A percentile compares a stretch with the other conserved stretches of the same genome.
phyloP scores from a whole-genome alignment of 192 early-diverging fungal genomes.

The Rhizophagus clarus region DNA sequence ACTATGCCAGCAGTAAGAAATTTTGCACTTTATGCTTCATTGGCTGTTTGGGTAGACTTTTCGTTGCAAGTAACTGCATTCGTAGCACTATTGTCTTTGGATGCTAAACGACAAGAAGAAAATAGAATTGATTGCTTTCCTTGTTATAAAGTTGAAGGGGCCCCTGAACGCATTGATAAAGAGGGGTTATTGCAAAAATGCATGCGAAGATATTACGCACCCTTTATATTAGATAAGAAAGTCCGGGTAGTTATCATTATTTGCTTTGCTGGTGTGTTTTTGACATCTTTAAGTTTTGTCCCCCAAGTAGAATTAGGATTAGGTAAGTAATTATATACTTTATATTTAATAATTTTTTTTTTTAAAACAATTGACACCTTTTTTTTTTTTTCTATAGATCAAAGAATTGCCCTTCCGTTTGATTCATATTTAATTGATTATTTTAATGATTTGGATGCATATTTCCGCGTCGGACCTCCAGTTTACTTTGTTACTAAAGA shows the following conservation, averaged over 20 bases:
- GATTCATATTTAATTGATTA: slow-evolving; percentile 68
- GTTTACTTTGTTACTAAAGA: slow-evolving; percentile 65
- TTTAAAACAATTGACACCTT: too few relatives aligned
- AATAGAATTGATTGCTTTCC: slow-evolving; percentile 57
- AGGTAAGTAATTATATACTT: slow-evolving; percentile 32
- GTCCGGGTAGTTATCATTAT: slow-evolving; percentile 47
- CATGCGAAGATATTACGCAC: slow-evolving; percentile 56
- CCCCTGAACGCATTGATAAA: slow-evolving; percentile 45
- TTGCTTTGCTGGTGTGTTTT: slow-evolving; percentile 55
- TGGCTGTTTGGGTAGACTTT: slow-evolving; percentile 66
- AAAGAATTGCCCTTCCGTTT: slow-evolving; percentile 60
- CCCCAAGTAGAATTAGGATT: slow-evolving; percentile 59
- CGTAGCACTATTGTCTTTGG: slow-evolving; percentile 58
- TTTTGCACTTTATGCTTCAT: slow-evolving; percentile 67
- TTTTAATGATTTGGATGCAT: slow-evolving; percentile 61
- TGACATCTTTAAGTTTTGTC: slow-evolving; percentile 43
- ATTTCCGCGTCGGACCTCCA: slow-evolving; percentile 65
- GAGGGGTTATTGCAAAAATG: slow-evolving; percentile 52
- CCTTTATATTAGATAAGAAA: slow-evolving; percentile 49
- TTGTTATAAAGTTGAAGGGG: slow-evolving; percentile 47
- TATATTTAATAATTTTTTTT: neutral
- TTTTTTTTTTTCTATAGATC: slow-evolving; percentile 40
- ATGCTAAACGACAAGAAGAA: slow-evolving; percentile 57
- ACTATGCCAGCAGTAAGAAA: slow-evolving; percentile 71
- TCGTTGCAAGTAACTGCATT: slow-evolving; percentile 66